Conservation (phyloP, 2,329 filamentous ascomycete species). For the Hymenotorrendiella dingleyae region DNA sequence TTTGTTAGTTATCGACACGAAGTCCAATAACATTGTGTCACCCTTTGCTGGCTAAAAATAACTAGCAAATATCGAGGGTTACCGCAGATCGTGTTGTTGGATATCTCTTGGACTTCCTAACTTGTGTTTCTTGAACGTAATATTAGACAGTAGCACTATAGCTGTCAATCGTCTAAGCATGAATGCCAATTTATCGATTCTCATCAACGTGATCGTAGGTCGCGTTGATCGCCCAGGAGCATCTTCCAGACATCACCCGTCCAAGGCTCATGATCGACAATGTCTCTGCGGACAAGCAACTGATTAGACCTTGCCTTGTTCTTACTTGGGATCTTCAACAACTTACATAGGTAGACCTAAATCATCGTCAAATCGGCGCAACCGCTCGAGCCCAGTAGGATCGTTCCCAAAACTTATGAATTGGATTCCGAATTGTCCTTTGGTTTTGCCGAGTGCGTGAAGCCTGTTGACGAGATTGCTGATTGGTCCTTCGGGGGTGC, state of each 20-base stretch:
- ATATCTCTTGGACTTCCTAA: too few species aligned
- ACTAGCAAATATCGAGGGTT: too few species aligned
- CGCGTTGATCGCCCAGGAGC: conserved; percentile 7
- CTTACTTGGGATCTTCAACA: not conserved
- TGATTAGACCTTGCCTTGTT: not conserved
- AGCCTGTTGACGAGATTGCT: conserved; percentile 1
- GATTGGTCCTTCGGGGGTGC: conserved; percentile 1
- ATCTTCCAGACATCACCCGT: conserved; percentile 6
- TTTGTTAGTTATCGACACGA: too few species aligned
- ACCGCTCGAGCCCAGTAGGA: not conserved
- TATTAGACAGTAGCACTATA: too few species aligned
- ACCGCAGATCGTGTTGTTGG: too few species aligned
- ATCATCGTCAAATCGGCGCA: conserved; percentile 7
- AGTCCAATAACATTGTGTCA: too few species aligned
- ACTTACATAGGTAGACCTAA: conserved; percentile 9
- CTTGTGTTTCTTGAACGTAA: too few species aligned
- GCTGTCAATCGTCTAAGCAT: too few species aligned
- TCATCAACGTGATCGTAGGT: too few species aligned
- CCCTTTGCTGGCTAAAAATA: too few species aligned
- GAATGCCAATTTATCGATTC: too few species aligned
- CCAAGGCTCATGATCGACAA: conserved; percentile 9
- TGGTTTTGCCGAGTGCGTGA: not conserved
- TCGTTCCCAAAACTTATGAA: conserved; percentile 19
- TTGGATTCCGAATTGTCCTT: conserved; percentile 15
- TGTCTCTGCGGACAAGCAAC: conserved; percentile 4